Evolutionary conservation across 306 rosid species (phyloP).

Genomic region (Lathyrus oleraceus): DNA sequence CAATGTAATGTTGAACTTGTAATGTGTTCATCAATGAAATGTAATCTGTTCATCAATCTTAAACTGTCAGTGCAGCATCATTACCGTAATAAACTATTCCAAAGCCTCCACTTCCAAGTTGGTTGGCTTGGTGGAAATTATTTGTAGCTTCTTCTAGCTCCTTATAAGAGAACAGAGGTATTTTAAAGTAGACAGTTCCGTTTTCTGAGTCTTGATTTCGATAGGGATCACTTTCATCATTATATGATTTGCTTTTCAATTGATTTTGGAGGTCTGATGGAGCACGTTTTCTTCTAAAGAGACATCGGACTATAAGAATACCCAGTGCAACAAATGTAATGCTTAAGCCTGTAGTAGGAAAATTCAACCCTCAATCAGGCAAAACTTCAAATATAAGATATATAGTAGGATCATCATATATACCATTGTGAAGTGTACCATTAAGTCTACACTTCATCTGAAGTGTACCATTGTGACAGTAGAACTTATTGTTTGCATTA

Average conservation of each 20-base stretch:
- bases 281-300: slow-evolving; percentile 14
- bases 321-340: slow-evolving; percentile 1
- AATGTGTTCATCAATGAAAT: too few relatives aligned
- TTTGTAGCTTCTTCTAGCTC: slow-evolving; percentile 64
- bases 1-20: too few relatives aligned
- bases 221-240: background rate
- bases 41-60: too few relatives aligned
- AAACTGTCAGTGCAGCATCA: too few relatives aligned
- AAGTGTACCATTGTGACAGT: slow-evolving; percentile 27
- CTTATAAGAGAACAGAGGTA: slow-evolving; percentile 44
- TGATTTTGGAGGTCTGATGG: background rate
- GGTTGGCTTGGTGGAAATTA: slow-evolving; percentile 49
- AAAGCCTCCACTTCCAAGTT: slow-evolving; percentile 64
- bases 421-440: too few relatives aligned
- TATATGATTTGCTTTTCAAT: slow-evolving; percentile 3
- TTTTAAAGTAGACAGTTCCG: slow-evolving; percentile 29
- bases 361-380: background rate
- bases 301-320: slow-evolving; percentile 25
- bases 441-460: too few relatives aligned
- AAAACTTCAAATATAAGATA: background rate
- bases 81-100: slow-evolving; percentile 50
- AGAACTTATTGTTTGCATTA: too few relatives aligned
- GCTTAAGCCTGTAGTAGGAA: slow-evolving; percentile 32
- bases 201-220: slow-evolving; percentile 25
- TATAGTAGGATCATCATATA: background rate